Conservation (phyloP, 257 asterid genomes). For the Knoxia roxburghii region DNA sequence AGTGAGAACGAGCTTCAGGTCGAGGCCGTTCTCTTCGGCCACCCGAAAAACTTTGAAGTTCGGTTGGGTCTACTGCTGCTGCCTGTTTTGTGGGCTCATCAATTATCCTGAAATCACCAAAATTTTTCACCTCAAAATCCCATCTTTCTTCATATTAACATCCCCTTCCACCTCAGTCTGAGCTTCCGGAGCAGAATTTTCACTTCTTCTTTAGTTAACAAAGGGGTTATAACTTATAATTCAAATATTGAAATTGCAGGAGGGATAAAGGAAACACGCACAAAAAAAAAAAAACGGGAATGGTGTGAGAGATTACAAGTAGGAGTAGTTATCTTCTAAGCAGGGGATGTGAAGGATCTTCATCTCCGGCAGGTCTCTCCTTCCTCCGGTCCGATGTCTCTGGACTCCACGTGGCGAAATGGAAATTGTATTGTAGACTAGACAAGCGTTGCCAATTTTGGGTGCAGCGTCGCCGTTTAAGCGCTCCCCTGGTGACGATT, state of each 20-base stretch:
- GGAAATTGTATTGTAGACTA: neutral
- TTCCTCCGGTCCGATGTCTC: neutral
- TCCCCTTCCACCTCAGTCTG: neutral
- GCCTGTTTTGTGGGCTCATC: constrained; percentile 81
- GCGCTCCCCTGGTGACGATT: too few relatives aligned
- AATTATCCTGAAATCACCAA: constrained; percentile 20
- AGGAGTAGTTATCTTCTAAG: constrained; percentile 24
- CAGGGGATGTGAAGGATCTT: constrained; percentile 23
- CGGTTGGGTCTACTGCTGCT: constrained; percentile 89
- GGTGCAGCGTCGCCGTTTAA: too few relatives aligned
- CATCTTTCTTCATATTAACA: too few relatives aligned
- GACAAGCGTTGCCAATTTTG: too few relatives aligned
- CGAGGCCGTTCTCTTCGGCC: constrained; percentile 69
- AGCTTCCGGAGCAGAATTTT: too few relatives aligned
- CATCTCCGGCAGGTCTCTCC: constrained; percentile 1
- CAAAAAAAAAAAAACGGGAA: neutral
- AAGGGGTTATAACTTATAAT: too few relatives aligned
- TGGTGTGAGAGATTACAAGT: constrained; percentile 5
- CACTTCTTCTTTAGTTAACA: too few relatives aligned
- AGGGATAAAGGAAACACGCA: neutral
- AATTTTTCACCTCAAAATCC: neutral
- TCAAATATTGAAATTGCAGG: neutral
- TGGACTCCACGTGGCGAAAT: neutral
- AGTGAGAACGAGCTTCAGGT: constrained; percentile 77
- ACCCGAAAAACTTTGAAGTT: constrained; percentile 71